Conservation (phyloP, 2,329 filamentous ascomycete genomes). For the Diaporthe velutina region DNA sequence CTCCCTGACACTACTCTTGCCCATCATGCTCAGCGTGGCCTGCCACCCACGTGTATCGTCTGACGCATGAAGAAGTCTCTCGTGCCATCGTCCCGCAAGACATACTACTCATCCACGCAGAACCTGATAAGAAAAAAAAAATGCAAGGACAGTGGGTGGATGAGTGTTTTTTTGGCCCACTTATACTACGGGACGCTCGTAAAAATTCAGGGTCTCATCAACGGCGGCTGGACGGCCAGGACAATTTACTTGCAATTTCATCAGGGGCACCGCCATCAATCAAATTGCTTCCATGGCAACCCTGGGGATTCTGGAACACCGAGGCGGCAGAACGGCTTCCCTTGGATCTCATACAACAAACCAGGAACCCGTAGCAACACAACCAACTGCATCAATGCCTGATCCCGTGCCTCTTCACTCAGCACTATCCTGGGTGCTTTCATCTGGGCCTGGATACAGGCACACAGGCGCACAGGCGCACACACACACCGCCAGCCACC, state of each 20-base stretch:
- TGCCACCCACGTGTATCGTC: conserved; percentile 4
- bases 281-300: conserved; percentile 38
- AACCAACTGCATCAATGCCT: conserved; percentile 20
- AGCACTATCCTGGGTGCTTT: not conserved
- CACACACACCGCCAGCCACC: conserved; percentile 19
- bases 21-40: not conserved
- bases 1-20: not conserved
- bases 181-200: conserved; percentile 15
- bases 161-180: conserved; percentile 21
- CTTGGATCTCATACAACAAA: conserved; percentile 13
- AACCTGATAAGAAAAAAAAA: not conserved
- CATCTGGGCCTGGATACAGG: not conserved
- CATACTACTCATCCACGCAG: not conserved
- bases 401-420: conserved; percentile 1
- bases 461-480: not conserved
- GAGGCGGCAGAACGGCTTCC: conserved; percentile 23
- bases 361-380: conserved; percentile 22
- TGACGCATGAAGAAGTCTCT: conserved; percentile 2
- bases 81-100: not conserved
- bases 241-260: conserved; percentile 36
- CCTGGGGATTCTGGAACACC: conserved; percentile 30
- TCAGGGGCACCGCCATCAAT: conserved; percentile 32
- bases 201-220: conserved; percentile 33
- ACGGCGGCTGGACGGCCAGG: conserved; percentile 29
- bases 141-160: conserved; percentile 5